Base-by-base conservation (phyloP, 1,284 basidiomycete species). In the Violaceomyces palustris region DNA sequence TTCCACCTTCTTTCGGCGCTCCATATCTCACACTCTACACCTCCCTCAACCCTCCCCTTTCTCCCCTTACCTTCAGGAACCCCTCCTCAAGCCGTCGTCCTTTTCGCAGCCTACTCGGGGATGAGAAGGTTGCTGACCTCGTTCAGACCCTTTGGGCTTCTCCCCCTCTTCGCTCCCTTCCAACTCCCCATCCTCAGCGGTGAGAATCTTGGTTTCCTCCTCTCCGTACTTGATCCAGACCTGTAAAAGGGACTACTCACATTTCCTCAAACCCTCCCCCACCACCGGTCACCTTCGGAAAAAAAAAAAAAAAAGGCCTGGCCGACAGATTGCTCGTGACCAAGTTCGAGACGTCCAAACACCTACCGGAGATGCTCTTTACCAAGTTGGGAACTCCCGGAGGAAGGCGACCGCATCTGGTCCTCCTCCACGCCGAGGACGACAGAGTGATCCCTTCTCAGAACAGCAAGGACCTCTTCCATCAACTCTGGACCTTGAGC, bases 141-240 rank as follows among this genome's bases (percentile, higher is more conserved):
- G 70, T 87, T 1, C 83, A 85, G 4, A 74, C 92, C 7, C 77
- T 88, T 49, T 83, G 87, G 41, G 86, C 88, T 0, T 92, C 89
- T 67, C 81, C 83, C 9, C 83, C 81, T 39, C 78, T 90, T 30
- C 61, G 77, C 14, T 76, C 78, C 11, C 74, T 91, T n/a, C n/a
- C n/a, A n/a, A n/a, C n/a, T n/a, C n/a, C n/a, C n/a, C n/a, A n/a
- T n/a, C n/a, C n/a, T n/a, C n/a, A n/a, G n/a, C n/a, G n/a, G n/a
- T n/a, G n/a, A n/a, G n/a, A n/a, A n/a, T n/a, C n/a, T n/a, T n/a
- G n/a, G n/a, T 31, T 86, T 86, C 0, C 32, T 85, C 4, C 61
- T 88, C 9, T 85, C 86, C n/a, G 74, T 89, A 4, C 75, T 90
- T 51, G 79, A 83, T 19, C 79, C 80, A 50, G 80, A 92, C 45